Percentiles rank a stretch among this genome's conserved stretches.
Conservation (phyloP, 306 rosid genomes). For the Malus orientalis region DNA sequence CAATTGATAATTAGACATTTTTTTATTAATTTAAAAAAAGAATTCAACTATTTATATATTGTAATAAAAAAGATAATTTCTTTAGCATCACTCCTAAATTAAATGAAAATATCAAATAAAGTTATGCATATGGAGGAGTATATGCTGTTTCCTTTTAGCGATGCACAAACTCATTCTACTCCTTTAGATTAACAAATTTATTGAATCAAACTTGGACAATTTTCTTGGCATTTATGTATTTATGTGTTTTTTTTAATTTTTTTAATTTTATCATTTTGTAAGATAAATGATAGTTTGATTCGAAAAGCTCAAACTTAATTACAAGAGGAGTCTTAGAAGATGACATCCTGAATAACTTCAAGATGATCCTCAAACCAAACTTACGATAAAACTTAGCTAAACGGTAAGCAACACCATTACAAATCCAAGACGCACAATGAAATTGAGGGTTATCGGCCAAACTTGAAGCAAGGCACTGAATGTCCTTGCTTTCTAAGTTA, state of each 20-base stretch:
- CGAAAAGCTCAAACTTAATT: background rate
- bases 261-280: background rate
- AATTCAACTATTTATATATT: too few species aligned
- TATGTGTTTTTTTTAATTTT: too few species aligned
- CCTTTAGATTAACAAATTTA: background rate
- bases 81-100: too few species aligned
- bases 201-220: background rate
- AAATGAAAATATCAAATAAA: too few species aligned
- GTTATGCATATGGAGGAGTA: background rate
- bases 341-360: background rate
- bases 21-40: too few species aligned
- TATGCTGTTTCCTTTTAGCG: background rate
- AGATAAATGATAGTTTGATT: background rate
- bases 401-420: background rate
- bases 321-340: background rate
- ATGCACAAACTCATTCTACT: background rate
- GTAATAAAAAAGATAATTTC: too few species aligned
- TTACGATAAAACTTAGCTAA: background rate
- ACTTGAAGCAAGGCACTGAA: background rate
- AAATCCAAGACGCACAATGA: background rate
- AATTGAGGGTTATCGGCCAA: background rate
- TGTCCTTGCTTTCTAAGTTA: background rate
- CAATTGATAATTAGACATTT: too few species aligned
- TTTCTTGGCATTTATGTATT: background rate
- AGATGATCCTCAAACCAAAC: background rate